Base-by-base conservation (phyloP, 2,329 filamentous ascomycete species). In the Curvularia hawaiiensis region DNA sequence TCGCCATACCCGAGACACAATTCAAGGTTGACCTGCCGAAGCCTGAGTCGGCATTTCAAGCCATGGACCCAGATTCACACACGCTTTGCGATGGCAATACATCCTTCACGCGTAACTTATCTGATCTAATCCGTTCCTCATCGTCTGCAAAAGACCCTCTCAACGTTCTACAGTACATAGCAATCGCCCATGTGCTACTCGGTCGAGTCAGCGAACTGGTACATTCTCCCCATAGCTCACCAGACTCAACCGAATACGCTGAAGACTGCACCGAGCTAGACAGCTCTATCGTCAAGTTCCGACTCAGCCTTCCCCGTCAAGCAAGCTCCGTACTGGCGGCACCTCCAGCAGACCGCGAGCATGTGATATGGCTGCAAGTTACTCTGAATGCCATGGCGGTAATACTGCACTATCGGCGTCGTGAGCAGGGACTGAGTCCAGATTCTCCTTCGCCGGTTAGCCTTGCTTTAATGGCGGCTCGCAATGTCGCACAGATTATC, bases 11-110 rank as follows among this genome's bases (percentile, higher is more conserved):
- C 9, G 73, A 74, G 28, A 56, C 56, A 9, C 69, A 74, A 16
- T 72, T 74, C 57, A 71, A 67, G 50, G 58, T 75, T n/a, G 63
- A 75, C 24, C 58, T 74, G 8, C 72, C 72, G 4, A 39, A 70
- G 6, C 56, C 63, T 3, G 64, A 75, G 3, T 39, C 54, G 3
- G 18, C 56, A 0, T 73, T 74, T 30, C 69, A 74, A 44, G 33
- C 43, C 9, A 58, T 69, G 57, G 61, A 46, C 12, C 26, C 49
- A 3, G 63, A 61, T 2, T 44, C 45, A 5, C 24, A 50, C 8
- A n/a, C 8, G 18, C 47, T 10, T 20, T 3, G 43, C 12, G 18
- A 46, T 24, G 26, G 49, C 18, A 64, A 67, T 22, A 40, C 54
- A 5, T 52, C 66, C 3, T 74, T 75, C 47, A 65, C 63, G 8